These are phyloP conservation scores for Elsinoe arachidis DNA, from an alignment of 2,329 filamentous ascomycete species.

Conservation along the genomic window DNA sequence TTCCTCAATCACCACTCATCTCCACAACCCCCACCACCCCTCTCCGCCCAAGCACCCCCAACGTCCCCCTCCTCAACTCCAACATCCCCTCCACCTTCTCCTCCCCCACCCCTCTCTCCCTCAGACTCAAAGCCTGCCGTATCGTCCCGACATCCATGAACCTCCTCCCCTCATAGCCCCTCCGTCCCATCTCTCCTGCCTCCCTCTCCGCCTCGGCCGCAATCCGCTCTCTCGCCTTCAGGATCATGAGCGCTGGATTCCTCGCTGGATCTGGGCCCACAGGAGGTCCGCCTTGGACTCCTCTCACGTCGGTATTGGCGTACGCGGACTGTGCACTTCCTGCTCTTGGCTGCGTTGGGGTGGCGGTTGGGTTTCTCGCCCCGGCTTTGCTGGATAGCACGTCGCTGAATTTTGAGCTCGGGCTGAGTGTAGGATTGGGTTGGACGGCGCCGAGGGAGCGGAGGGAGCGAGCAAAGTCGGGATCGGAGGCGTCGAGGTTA, in stretches of 20 bases:
- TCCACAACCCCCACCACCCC: constrained; percentile 26
- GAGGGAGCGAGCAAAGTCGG: constrained; percentile 70
- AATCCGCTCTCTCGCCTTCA: constrained; percentile 44
- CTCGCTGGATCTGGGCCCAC: constrained; percentile 27
- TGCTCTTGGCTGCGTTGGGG: constrained; percentile 14
- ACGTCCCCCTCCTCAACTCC: constrained; percentile 28
- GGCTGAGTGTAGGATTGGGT: constrained; percentile 48
- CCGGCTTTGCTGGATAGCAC: constrained; percentile 17
- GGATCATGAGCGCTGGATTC: constrained; percentile 48
- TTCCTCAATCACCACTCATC: constrained; percentile 1
- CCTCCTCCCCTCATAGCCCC: constrained; percentile 33
- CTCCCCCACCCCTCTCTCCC: constrained; percentile 24
- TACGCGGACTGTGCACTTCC: constrained; percentile 17
- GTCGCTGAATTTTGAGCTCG: constrained; percentile 44
- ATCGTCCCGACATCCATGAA: constrained; percentile 39
- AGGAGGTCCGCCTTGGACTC: constrained; percentile 21
- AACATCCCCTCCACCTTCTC: constrained; percentile 27
- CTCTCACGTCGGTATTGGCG: constrained; percentile 30
- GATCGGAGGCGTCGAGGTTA: constrained; percentile 53
- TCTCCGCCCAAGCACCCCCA: constrained; percentile 24
- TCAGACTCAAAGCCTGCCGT: constrained; percentile 26
- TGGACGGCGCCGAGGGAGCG: constrained; percentile 53
- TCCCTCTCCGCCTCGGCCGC: constrained; percentile 47
- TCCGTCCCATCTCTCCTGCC: constrained; percentile 36
- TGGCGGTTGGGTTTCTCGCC: constrained; percentile 20